phyloP scores from a whole-genome alignment of 805 yeast species.

The Vanderwaltozyma tropicalis region DNA sequence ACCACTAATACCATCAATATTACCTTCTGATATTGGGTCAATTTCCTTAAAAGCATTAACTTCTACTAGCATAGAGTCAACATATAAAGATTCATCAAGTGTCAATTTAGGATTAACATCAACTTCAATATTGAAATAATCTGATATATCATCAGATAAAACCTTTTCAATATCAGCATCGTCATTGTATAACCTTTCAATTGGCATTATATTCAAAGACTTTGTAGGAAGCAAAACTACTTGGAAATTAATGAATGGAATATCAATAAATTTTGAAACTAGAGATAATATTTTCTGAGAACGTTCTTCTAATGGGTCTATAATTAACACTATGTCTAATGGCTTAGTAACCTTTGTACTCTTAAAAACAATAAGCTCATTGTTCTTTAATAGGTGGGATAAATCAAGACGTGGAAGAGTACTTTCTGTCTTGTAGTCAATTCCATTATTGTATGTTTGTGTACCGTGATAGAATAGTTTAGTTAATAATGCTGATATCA shows the following conservation, averaged over 20 bases:
- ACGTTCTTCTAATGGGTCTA: constrained; percentile 64
- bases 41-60: constrained; percentile 50
- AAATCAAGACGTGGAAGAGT: constrained; percentile 41
- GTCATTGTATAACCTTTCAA: constrained; percentile 45
- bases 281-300: constrained; percentile 55
- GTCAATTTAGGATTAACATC: constrained; percentile 13
- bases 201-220: constrained; percentile 33
- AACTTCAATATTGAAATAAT: constrained; percentile 13
- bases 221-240: constrained; percentile 50
- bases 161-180: constrained; percentile 29
- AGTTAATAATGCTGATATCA: constrained; percentile 34
- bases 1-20: constrained; percentile 33
- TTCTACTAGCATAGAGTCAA: constrained; percentile 53
- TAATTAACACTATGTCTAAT: constrained; percentile 46
- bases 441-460: constrained; percentile 22
- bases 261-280: constrained; percentile 31
- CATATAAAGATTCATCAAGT: constrained; percentile 32
- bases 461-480: constrained; percentile 32
- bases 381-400: constrained; percentile 13
- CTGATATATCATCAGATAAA: constrained; percentile 21
- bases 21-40: constrained; percentile 12
- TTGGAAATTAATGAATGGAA: constrained; percentile 43
- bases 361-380: constrained; percentile 16
- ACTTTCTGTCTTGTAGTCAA: constrained; percentile 32
- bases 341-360: constrained; percentile 22